Percentiles rank a stretch among this genome's conserved stretches.
These are phyloP conservation scores for Carnegiea gigantea DNA, from an alignment of 179 eudicot genomes.

Conservation along the genomic window DNA sequence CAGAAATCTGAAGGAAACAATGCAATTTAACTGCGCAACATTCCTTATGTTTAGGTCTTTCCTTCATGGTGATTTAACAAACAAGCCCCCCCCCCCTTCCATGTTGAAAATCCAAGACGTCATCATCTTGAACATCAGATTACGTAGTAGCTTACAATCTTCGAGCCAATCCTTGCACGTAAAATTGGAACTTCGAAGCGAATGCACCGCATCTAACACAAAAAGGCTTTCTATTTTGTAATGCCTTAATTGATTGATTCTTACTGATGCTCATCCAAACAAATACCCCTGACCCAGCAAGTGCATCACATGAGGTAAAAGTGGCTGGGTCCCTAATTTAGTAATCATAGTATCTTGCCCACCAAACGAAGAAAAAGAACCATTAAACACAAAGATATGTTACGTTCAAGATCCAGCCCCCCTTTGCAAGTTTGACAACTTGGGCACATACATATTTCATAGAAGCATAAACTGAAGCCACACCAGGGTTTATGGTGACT, in stretches of 20 bases:
- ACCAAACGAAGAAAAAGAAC: not conserved
- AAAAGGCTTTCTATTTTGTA: not conserved
- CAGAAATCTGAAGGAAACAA: not conserved
- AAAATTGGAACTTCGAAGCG: not conserved
- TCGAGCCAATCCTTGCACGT: slow-evolving; percentile 5
- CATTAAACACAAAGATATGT: not conserved
- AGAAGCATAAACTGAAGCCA: not conserved
- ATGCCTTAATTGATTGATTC: not conserved
- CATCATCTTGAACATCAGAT: not conserved
- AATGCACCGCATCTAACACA: not conserved
- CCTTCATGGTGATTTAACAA: too few relatives aligned
- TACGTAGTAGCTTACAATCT: not conserved
- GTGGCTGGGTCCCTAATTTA: not conserved
- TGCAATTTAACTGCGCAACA: not conserved
- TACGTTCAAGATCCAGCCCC: not conserved
- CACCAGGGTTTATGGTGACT: not conserved
- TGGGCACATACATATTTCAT: not conserved
- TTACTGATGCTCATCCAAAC: too few relatives aligned
- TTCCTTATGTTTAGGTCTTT: not conserved
- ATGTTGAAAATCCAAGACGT: not conserved
- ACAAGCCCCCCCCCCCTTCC: not conserved
- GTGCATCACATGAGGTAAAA: not conserved
- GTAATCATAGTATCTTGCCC: not conserved
- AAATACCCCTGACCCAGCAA: not conserved
- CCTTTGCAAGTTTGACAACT: not conserved